Evolutionary conservation across 768 basidiomycete species (phyloP), one percentile per base, ranked within the genome.

Genomic region (Lactifluus hygrophoroides): DNA sequence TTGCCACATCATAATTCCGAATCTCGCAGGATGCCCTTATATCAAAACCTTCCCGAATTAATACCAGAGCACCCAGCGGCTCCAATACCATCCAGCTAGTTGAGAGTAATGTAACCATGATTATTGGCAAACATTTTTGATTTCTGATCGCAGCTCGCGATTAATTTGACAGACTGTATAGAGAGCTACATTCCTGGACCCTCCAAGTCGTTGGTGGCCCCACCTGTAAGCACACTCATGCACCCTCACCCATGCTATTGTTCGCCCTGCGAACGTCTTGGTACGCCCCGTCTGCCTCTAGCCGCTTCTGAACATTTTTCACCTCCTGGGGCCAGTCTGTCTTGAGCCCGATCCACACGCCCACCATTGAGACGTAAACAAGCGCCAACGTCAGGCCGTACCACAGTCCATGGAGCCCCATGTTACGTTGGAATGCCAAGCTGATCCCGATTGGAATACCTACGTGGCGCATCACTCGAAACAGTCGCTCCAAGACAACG

Each of bases 361-460:
- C 85, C 16, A 81, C 68, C 8, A 76, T 68, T 0, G 83, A 72
- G 45, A 76, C 74, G 70, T 85, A 83, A 14, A 83, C 70, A 50
- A 91, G 74, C 1, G 87, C 82, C 5, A 80, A 67, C 0, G 88
- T 88, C 38, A 94, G 73, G 14, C 93, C 93, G 40, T 87, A 76
- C 94, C 93, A 96, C 16, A 96, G 77, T 0, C 94, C 94, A 19
- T 76, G 73, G 13, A 96, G 74, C 0, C 75, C 82, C 69, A 80
- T 76, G 37, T 74, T 69, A 11, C 67, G 69, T 51, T 73, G 74
- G 74, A 94, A 92, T 2, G 88, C 77, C 4, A 94, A 82, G 71
- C 80, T 88, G 51, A 92, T 71, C 14, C 90, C 94, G 45, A 90
- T 74, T 0, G 93, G 93, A 50, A 95, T 86, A 28, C 90, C 87